Base-by-base conservation (phyloP, 371 early-diverging fungal species). In the Batrachochytrium dendrobatidis region DNA sequence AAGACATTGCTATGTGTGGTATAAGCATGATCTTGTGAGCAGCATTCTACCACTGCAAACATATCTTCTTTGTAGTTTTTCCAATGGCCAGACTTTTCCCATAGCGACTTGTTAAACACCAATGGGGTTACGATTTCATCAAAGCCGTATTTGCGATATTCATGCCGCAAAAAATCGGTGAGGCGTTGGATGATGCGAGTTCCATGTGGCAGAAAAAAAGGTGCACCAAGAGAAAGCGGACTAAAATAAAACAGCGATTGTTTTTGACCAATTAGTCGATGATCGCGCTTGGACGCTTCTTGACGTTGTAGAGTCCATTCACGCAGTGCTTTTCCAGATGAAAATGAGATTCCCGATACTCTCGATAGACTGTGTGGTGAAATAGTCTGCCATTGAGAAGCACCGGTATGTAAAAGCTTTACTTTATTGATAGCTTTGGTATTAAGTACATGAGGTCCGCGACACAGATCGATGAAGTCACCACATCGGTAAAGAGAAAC, bases 21-120 rank as follows among this genome's bases (percentile, higher is more conserved):
- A 31, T 43, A 48, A 44, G 10, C 24, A n/a, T 53, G 53, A 2
- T 2, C 32, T 20, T 30, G 33, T 22, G 33, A 6, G 26, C 34
- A 20, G 48, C 51, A 29, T 6, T 58, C 63, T 1, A 24, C 30
- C 7, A 77, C 67, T 15, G 69, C 56, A 57, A 70, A 77, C 77
- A 77, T 77, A 55, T 77, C 71, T 0, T 77, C 77, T 49, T 64
- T 55, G 75, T 99, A 99, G 72, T 99, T 99, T 57, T 94, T 84
- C 86, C 95, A 98, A 75, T 99, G 99, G 6, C 99, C 99, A 29
- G 93, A 92, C 53, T 87, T 92, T 66, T 96, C 91, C 99, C 99
- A 99, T 53, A 99, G 76, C 67, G 92, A 86, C 70, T 89, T 85
- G 64, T 91, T 92, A 81, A 83, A 99, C 74, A 99, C 86, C 60